A percentile compares a stretch with the other conserved stretches of the same genome.
phyloP scores from a whole-genome alignment of 1,139 yeast genomes.

The Kodamaea suecica region DNA sequence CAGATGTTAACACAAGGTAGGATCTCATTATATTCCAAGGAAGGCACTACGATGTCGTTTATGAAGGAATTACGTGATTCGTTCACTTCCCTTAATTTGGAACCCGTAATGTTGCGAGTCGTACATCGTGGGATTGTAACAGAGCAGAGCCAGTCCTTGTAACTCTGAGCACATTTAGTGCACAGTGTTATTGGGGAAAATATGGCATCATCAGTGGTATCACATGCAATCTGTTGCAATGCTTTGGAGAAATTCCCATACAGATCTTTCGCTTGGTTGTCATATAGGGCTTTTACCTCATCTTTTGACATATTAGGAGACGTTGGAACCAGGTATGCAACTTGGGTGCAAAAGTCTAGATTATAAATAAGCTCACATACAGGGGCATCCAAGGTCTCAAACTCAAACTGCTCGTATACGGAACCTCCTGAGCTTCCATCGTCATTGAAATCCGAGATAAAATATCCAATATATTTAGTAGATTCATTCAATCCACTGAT shows the following conservation, averaged over 20 bases:
- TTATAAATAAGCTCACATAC: slow-evolving; percentile 75
- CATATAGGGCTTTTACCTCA: slow-evolving; percentile 48
- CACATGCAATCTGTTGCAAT: slow-evolving; percentile 73
- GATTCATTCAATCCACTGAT: slow-evolving; percentile 60
- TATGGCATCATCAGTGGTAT: slow-evolving; percentile 62
- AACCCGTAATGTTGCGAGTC: slow-evolving; percentile 40
- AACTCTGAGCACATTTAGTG: slow-evolving; percentile 65
- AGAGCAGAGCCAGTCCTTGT: slow-evolving; percentile 87
- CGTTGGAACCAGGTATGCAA: slow-evolving; percentile 87
- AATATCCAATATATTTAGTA: slow-evolving; percentile 62
- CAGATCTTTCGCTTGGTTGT: slow-evolving; percentile 52
- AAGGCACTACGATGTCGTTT: slow-evolving; percentile 56
- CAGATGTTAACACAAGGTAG: slow-evolving; percentile 86
- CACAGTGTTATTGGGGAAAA: slow-evolving; percentile 77
- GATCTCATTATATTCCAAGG: slow-evolving; percentile 65
- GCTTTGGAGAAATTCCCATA: slow-evolving; percentile 73
- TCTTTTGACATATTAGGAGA: slow-evolving; percentile 25
- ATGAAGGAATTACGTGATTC: slow-evolving; percentile 62
- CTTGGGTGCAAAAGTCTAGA: slow-evolving; percentile 71
- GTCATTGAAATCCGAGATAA: slow-evolving; percentile 50
- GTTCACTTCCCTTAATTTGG: slow-evolving; percentile 45
- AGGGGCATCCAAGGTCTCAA: slow-evolving; percentile 53
- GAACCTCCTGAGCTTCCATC: slow-evolving; percentile 53
- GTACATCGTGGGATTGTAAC: slow-evolving; percentile 89
- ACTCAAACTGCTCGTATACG: slow-evolving; percentile 55